A percentile compares a stretch with the other conserved stretches of the same genome.
These are phyloP conservation scores for Hypholoma sublateritium DNA, from an alignment of 768 basidiomycete genomes.

Conservation along the genomic window DNA sequence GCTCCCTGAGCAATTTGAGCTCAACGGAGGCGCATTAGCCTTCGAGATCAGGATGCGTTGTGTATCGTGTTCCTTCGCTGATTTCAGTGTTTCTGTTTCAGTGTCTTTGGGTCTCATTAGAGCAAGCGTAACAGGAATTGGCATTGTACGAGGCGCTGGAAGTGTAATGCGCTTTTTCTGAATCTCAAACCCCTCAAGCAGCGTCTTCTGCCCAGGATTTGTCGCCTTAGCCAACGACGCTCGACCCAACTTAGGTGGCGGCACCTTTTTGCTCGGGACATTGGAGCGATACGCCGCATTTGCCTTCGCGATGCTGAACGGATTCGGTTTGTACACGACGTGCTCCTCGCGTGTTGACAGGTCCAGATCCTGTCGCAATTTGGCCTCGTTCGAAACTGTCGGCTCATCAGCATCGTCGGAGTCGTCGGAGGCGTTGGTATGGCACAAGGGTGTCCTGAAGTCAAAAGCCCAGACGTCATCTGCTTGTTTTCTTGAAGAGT, in stretches of 20 bases:
- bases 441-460: slow-evolving; percentile 23
- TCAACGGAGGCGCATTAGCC: too few relatives aligned
- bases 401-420: not conserved
- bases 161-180: slow-evolving; percentile 6
- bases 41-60: too few relatives aligned
- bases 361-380: slow-evolving; percentile 52
- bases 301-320: slow-evolving; percentile 78
- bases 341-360: slow-evolving; percentile 58
- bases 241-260: not conserved
- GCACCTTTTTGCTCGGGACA: not conserved
- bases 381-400: slow-evolving; percentile 21
- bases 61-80: not conserved
- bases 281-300: slow-evolving; percentile 60
- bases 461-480: slow-evolving; percentile 36
- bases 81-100: not conserved
- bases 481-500: not conserved
- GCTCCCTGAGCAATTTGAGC: too few relatives aligned
- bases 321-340: slow-evolving; percentile 71
- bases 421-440: not conserved
- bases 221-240: not conserved
- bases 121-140: not conserved
- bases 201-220: slow-evolving; percentile 20
- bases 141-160: not conserved
- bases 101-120: not conserved
- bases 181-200: slow-evolving; percentile 47